Percentiles rank a stretch among this genome's conserved stretches.
These are phyloP conservation scores for Yueomyces sp. DNA, from an alignment of 805 yeast genomes.

Conservation along the genomic window DNA sequence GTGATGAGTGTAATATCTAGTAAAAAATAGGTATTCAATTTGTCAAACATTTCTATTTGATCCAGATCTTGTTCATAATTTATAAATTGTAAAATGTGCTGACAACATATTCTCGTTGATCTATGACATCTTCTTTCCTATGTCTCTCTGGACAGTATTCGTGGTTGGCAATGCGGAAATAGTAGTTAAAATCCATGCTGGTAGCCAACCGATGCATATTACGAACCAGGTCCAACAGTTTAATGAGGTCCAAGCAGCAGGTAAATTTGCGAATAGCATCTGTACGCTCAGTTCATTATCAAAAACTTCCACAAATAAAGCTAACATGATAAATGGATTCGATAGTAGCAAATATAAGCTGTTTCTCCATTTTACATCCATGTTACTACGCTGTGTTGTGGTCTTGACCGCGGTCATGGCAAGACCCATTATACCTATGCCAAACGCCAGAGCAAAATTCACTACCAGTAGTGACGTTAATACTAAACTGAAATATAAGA, in stretches of 20 bases:
- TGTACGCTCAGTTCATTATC: slow-evolving; percentile 13
- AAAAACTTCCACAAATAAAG: slow-evolving; percentile 20
- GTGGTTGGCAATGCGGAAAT: slow-evolving; percentile 10
- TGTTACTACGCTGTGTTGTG: slow-evolving; percentile 1
- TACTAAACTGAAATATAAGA: slow-evolving; percentile 52
- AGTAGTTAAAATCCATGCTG: slow-evolving; percentile 51
- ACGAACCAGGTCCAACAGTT: slow-evolving; percentile 83
- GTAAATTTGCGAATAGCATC: slow-evolving; percentile 17
- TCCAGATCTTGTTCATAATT: no score
- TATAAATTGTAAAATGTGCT: no score
- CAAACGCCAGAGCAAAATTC: slow-evolving; percentile 70
- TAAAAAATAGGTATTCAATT: no score
- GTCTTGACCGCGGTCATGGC: slow-evolving; percentile 51
- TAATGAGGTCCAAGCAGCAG: slow-evolving; percentile 49
- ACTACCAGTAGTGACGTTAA: slow-evolving; percentile 65
- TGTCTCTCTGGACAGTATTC: background rate
- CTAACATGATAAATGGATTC: slow-evolving; percentile 37
- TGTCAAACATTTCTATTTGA: no score
- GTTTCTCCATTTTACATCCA: slow-evolving; percentile 13
- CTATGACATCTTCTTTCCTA: no score
- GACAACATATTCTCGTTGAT: no score
- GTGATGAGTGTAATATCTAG: no score
- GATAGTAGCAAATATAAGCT: slow-evolving; percentile 28
- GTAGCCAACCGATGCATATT: slow-evolving; percentile 64
- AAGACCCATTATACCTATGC: slow-evolving; percentile 54